Conservation (phyloP, 192 early-diverging fungal species). For the Linnemannia elongata region DNA sequence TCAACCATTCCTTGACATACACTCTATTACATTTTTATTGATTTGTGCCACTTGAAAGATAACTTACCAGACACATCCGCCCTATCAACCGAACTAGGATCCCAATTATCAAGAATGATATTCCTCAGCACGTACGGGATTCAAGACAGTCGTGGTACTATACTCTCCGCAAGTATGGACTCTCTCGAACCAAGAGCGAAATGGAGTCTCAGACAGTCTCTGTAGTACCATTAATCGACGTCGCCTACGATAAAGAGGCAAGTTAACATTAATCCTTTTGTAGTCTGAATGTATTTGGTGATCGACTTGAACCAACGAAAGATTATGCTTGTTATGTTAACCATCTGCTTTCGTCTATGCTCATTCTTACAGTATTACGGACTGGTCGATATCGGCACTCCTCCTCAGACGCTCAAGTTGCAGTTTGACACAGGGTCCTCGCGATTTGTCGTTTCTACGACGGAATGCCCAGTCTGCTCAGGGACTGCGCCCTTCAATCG, state of each 20-base stretch:
- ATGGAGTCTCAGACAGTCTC: background rate
- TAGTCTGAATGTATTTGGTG: background rate
- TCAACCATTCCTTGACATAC: background rate
- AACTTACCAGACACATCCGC: background rate
- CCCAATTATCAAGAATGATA: background rate
- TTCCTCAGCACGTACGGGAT: background rate
- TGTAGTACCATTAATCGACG: background rate
- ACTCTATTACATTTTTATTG: background rate
- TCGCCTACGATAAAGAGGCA: background rate
- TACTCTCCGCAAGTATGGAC: constrained; percentile 1
- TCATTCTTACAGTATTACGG: constrained; percentile 65
- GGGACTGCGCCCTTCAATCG: constrained; percentile 43
- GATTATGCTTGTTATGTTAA: background rate
- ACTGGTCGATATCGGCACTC: constrained; percentile 69
- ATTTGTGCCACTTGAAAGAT: background rate
- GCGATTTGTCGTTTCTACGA: constrained; percentile 42
- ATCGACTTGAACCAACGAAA: constrained; percentile 12
- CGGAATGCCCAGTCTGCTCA: constrained; percentile 5
- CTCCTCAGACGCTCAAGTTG: constrained; percentile 71
- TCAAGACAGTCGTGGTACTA: background rate
- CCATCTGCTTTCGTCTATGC: background rate
- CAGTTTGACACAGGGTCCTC: constrained; percentile 75
- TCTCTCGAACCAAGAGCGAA: background rate
- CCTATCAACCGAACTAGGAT: background rate
- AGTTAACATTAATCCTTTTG: background rate